A percentile compares a stretch with the other conserved stretches of the same genome.
Evolutionary conservation across 371 early-diverging fungal genomes (phyloP).

Genomic region (Circinella minor): DNA sequence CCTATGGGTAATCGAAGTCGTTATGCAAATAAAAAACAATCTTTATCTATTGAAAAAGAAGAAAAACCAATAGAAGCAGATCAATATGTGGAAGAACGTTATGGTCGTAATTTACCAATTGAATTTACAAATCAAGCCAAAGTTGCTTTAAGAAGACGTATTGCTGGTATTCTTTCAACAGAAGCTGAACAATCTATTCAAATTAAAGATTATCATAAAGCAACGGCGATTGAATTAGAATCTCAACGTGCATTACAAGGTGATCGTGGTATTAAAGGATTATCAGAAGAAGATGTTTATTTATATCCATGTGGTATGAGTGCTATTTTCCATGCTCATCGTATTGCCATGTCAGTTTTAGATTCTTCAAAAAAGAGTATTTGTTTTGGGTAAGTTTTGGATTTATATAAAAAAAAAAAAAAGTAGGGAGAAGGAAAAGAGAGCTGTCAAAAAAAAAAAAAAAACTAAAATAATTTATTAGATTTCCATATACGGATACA

Average conservation of each 20-base stretch:
- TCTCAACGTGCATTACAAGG: constrained; percentile 35
- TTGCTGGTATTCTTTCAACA: constrained; percentile 77
- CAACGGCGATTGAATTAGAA: constrained; percentile 30
- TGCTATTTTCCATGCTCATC: constrained; percentile 89
- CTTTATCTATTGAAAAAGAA: not conserved
- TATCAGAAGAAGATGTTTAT: constrained; percentile 82
- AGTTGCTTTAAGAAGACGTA: constrained; percentile 71
- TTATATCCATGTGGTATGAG: constrained; percentile 92
- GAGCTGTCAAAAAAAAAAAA: not conserved
- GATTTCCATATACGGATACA: constrained; percentile 95
- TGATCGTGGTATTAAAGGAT: constrained; percentile 54
- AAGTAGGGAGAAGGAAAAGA: not conserved
- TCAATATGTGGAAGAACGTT: constrained; percentile 87
- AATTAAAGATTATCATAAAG: constrained; percentile 31
- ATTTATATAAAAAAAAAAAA: not conserved
- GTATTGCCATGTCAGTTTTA: constrained; percentile 54
- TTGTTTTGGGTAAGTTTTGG: constrained; percentile 83
- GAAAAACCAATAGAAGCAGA: constrained; percentile 50
- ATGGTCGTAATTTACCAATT: constrained; percentile 87
- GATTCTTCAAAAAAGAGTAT: constrained; percentile 70
- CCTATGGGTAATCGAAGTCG: not conserved
- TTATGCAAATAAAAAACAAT: constrained; percentile 1
- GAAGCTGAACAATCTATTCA: constrained; percentile 13
- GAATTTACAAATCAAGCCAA: constrained; percentile 77
- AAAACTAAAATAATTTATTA: constrained; percentile 22